Base-by-base conservation (phyloP, 1,284 basidiomycete genomes). In the Acaromyces ingoldii region DNA sequence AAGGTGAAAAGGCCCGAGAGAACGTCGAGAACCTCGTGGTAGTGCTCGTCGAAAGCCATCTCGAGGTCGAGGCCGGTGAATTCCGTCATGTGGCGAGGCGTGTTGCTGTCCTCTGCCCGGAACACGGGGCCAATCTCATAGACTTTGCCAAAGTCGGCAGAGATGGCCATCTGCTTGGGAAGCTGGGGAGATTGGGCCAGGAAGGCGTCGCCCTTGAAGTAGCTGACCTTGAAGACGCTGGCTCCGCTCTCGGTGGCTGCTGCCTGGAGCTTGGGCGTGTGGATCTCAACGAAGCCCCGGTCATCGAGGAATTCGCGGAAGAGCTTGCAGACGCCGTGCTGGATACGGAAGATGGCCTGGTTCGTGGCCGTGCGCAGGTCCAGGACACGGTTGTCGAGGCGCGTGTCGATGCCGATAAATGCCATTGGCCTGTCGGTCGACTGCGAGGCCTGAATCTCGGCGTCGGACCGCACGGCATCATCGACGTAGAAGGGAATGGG, bases 151-250 rank as follows among this genome's bases (percentile, higher is more conserved):
- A 98, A 92, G 79, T 98, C 95, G 57, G 91, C 91, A 30, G 93
- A 90, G 66, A 99, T 98, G 56, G 89, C 90, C 95, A 98, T 98
- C 78, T 99, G 95, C 78, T 99, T 99, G 44, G 90, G 89, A 13
- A 98, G 81, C 77, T 99, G 95, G 38, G 95, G 95, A 43, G 87
- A 90, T 77, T 99, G 95, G 6, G 95, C 95, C 25, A 99, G 83
- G 81, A 84, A 98, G 1, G 95, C 95, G 62, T 79, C 83, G 33
- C 88, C 89, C 88, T 97, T 96, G 80, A 98, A 99, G 79, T 99
- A 99, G 72, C 84, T 83, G 48, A 99, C 91, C 81, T 92, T 92
- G 82, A 99, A 99, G 34, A 99, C 95, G 30, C 87, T 89, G 17
- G 95, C 89, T 11, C 95, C 95, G 30, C 87, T 90, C 78, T 98